A percentile compares a stretch with the other conserved stretches of the same genome.
Conservation (phyloP, 495 filamentous ascomycete genomes). For the Hypoxylon cercidicola region DNA sequence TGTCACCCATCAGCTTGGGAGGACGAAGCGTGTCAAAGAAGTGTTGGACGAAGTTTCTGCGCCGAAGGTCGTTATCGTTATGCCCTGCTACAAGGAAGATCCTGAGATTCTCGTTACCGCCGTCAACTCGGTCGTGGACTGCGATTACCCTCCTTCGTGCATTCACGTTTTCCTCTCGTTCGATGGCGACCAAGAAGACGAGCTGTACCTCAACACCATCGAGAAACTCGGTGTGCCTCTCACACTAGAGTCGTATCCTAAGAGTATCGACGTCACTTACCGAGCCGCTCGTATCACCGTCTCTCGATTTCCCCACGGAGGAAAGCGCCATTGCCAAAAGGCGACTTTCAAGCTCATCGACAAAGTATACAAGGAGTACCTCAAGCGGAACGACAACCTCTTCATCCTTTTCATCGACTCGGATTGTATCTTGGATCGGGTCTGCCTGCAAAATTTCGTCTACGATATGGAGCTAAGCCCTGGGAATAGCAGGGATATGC, state of each 20-base stretch:
- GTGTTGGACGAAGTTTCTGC: conserved; percentile 85
- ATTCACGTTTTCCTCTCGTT: conserved; percentile 98
- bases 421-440: conserved; percentile 92
- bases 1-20: conserved; percentile 84
- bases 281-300: conserved; percentile 85
- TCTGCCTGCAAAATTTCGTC: conserved; percentile 97
- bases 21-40: conserved; percentile 82
- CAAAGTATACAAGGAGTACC: conserved; percentile 88
- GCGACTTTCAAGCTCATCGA: conserved; percentile 94
- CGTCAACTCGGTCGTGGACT: conserved; percentile 90
- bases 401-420: conserved; percentile 99
- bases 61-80: conserved; percentile 95
- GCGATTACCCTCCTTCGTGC: conserved; percentile 92
- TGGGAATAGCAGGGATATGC: conserved; percentile 90
- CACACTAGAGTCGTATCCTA: conserved; percentile 79
- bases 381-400: conserved; percentile 88
- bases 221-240: conserved; percentile 87
- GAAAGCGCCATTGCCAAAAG: conserved; percentile 95
- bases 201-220: conserved; percentile 89
- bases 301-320: conserved; percentile 92
- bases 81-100: conserved; percentile 97
- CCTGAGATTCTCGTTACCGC: conserved; percentile 87
- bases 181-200: conserved; percentile 88
- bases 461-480: conserved; percentile 99
- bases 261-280: conserved; percentile 91